phyloP scores from a whole-genome alignment of 495 filamentous ascomycete species.

The Tuber microsphaerosporum region DNA sequence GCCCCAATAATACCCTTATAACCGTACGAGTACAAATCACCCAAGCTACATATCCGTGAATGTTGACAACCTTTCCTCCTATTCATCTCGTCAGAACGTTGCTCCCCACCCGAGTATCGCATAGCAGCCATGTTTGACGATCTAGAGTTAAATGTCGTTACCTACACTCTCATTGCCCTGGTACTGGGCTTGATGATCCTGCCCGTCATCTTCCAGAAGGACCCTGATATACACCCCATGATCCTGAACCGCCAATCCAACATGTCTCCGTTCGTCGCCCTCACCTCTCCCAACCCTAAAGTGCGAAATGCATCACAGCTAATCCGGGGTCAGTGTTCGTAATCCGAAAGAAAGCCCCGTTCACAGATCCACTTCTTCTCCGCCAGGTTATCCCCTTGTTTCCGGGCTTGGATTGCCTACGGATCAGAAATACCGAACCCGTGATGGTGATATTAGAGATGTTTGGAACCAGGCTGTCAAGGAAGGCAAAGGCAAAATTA shows the following conservation, averaged over 20 bases:
- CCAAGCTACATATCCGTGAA: slow-evolving; percentile 3
- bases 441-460: slow-evolving; percentile 85
- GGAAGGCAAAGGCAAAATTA: slow-evolving; percentile 60
- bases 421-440: slow-evolving; percentile 68
- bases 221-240: slow-evolving; percentile 86
- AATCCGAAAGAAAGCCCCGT: slow-evolving; percentile 75
- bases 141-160: slow-evolving; percentile 36
- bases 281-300: background rate
- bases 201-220: slow-evolving; percentile 54
- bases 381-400: slow-evolving; percentile 73
- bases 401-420: slow-evolving; percentile 74
- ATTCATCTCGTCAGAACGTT: background rate
- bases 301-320: background rate
- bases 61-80: background rate
- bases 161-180: slow-evolving; percentile 53
- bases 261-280: slow-evolving; percentile 49
- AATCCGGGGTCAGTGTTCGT: slow-evolving; percentile 51
- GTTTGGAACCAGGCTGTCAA: slow-evolving; percentile 73
- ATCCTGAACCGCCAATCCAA: slow-evolving; percentile 78
- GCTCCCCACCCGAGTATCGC: background rate
- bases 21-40: background rate
- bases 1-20: background rate
- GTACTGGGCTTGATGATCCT: slow-evolving; percentile 56
- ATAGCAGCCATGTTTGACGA: slow-evolving; percentile 30
- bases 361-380: slow-evolving; percentile 72